These are phyloP conservation scores for Botrytis byssoidea DNA, from an alignment of 2,329 filamentous ascomycete genomes.

Conservation along the genomic window DNA sequence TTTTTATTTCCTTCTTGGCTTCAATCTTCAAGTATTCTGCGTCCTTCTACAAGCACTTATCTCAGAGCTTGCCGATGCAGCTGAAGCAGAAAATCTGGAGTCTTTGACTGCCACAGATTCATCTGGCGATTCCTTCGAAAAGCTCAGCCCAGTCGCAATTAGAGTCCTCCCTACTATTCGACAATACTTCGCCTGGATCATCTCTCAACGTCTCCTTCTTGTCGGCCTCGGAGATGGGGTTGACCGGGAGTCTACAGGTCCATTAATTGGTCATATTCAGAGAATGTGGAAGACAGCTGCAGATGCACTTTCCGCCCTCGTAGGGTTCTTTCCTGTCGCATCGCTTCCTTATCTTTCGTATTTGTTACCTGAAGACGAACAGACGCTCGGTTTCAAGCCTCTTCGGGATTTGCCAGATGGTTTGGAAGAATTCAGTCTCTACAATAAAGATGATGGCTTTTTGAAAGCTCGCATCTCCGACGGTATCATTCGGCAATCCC, in stretches of 20 bases:
- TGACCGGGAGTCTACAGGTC: slow-evolving; percentile 43
- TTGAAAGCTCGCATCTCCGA: slow-evolving; percentile 51
- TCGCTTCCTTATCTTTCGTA: slow-evolving; percentile 58
- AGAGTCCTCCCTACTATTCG: slow-evolving; percentile 63
- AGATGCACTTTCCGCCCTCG: slow-evolving; percentile 58
- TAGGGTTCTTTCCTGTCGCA: slow-evolving; percentile 56
- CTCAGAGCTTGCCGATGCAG: slow-evolving; percentile 61
- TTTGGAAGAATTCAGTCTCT: slow-evolving; percentile 47
- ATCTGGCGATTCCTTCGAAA: slow-evolving; percentile 44
- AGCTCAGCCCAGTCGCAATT: slow-evolving; percentile 57
- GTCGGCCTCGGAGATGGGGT: slow-evolving; percentile 33
- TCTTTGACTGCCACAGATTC: slow-evolving; percentile 42
- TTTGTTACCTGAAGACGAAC: slow-evolving; percentile 66
- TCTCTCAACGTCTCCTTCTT: slow-evolving; percentile 54
- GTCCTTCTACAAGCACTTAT: slow-evolving; percentile 68
- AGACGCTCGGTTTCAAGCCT: slow-evolving; percentile 64
- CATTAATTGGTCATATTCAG: slow-evolving; percentile 53
- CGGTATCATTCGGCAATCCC: slow-evolving; percentile 52
- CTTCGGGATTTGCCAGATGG: slow-evolving; percentile 48
- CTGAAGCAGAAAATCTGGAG: slow-evolving; percentile 44
- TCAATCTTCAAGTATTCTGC: slow-evolving; percentile 77
- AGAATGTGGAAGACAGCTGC: slow-evolving; percentile 66
- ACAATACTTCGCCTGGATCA: slow-evolving; percentile 67
- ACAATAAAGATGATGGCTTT: slow-evolving; percentile 40
- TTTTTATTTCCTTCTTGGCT: slow-evolving; percentile 66